Base-by-base conservation (phyloP, 225 moss, liverwort and hornwort genomes). In the Neckera pumila region DNA sequence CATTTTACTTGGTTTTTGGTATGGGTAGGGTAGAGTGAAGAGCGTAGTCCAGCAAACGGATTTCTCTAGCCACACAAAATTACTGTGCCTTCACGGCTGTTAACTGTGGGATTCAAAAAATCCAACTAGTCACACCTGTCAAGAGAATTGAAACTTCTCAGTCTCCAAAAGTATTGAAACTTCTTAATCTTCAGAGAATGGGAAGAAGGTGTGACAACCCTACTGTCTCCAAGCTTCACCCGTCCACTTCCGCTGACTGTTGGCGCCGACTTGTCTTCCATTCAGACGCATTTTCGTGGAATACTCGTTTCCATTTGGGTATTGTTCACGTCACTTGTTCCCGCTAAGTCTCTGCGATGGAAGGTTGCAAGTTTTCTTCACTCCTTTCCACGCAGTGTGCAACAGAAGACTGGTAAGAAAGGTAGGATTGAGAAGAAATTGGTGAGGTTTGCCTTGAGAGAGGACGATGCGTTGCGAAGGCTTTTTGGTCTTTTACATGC, bases 1-100 rank as follows among this genome's bases (percentile, higher is more conserved):
- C 17, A 16, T 3, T 38, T 16, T 10, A 17, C 2, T 2, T 17
- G 16, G 6, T 26, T 26, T n/a, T 10, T 0, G n/a, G 16, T 15
- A 10, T 9, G 6, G n/a, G 56, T 10, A n/a, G 10, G 12, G 8
- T 2, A 22, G 14, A 54, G 8, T 25, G 25, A 14, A 22, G 15
- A 25, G 10, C 2, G 7, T 6, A 25, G 10, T 38, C 7, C 17
- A 7, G 22, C 22, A 14, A 53, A 36, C 1, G 0, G 23, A 34
- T 22, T 53, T 14, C 7, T 8, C 5, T 21, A 8, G 2, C n/a
- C n/a, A n/a, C n/a, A n/a, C n/a, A n/a, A n/a, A n/a, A n/a, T n/a
- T n/a, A n/a, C n/a, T n/a, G n/a, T n/a, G n/a, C n/a, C n/a, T n/a
- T 18, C 19, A 14, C 13, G 2, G 30, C 19, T 33, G 19, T 31